phyloP scores from a whole-genome alignment of 2,329 filamentous ascomycete species.

The Cytospora piceae region DNA sequence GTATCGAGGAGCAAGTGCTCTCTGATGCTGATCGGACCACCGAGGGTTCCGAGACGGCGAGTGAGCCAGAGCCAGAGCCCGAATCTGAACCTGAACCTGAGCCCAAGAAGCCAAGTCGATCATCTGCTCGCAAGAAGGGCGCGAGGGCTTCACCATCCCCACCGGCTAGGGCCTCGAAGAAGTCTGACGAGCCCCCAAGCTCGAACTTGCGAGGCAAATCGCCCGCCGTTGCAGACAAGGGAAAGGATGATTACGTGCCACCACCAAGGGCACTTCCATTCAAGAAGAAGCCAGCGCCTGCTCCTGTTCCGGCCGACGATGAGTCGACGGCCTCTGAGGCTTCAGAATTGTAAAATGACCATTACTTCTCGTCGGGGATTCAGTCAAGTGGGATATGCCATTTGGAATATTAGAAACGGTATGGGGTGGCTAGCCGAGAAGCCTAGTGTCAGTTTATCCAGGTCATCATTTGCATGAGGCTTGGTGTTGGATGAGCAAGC shows the following conservation, averaged over 20 bases:
- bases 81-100: not conserved
- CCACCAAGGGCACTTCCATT: conserved; percentile 7
- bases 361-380: not conserved
- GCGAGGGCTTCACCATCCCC: conserved; percentile 9
- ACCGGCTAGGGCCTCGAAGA: conserved; percentile 5
- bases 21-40: conserved; percentile 23
- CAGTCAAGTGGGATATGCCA: not conserved
- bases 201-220: conserved; percentile 19
- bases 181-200: conserved; percentile 11
- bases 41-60: conserved; percentile 24
- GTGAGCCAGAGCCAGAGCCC: conserved; percentile 6
- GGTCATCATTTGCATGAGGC: not conserved
- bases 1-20: conserved; percentile 8
- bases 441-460: not conserved
- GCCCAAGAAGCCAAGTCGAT: not conserved
- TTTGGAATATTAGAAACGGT: not conserved
- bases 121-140: conserved; percentile 16
- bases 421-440: not conserved
- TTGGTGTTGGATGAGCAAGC: not conserved
- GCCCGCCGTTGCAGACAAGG: conserved; percentile 1
- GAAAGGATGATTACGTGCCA: conserved; percentile 13
- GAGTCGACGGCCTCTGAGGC: conserved; percentile 27
- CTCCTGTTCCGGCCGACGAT: conserved; percentile 17
- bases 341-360: not conserved
- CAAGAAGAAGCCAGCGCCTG: conserved; percentile 9